A percentile compares a stretch with the other conserved stretches of the same genome.
Conservation (phyloP, 2,329 filamentous ascomycete species). For the Colletotrichum somersetense region DNA sequence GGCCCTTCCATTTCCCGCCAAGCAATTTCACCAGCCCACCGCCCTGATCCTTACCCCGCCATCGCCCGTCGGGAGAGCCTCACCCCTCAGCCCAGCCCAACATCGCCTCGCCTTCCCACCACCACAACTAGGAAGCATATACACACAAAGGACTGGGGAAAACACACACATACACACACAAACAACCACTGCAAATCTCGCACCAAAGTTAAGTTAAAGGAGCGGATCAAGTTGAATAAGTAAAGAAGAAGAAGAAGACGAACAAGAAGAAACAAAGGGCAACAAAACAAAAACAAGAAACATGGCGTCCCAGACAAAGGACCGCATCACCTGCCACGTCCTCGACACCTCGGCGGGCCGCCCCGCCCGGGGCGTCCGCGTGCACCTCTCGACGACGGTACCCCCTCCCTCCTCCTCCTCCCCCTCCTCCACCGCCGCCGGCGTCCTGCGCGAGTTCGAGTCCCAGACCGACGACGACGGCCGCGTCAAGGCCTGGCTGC, state of each 20-base stretch:
- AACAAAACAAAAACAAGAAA: neutral
- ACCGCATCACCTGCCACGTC: constrained; percentile 87
- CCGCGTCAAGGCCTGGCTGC: constrained; percentile 77
- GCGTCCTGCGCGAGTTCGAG: constrained; percentile 66
- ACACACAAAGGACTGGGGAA: neutral
- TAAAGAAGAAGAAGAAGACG: neutral
- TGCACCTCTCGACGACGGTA: constrained; percentile 69
- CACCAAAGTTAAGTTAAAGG: neutral
- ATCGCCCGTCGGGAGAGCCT: constrained; percentile 6
- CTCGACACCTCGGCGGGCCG: constrained; percentile 83
- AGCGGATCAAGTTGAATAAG: neutral
- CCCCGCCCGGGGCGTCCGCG: constrained; percentile 75
- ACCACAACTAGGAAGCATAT: neutral
- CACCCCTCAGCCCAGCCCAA: neutral
- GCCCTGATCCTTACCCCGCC: constrained; percentile 3
- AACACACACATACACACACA: no score
- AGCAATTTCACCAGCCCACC: constrained; percentile 2
- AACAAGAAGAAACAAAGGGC: neutral
- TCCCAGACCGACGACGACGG: constrained; percentile 82
- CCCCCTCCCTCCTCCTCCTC: constrained; percentile 47
- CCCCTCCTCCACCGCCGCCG: constrained; percentile 44
- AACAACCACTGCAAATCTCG: neutral
- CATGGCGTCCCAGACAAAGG: constrained; percentile 53
- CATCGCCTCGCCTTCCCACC: neutral
- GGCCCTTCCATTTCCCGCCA: neutral